Evolutionary conservation across 176 grass and related monocot species (phyloP).

Genomic region (Microstegium vimineum): DNA sequence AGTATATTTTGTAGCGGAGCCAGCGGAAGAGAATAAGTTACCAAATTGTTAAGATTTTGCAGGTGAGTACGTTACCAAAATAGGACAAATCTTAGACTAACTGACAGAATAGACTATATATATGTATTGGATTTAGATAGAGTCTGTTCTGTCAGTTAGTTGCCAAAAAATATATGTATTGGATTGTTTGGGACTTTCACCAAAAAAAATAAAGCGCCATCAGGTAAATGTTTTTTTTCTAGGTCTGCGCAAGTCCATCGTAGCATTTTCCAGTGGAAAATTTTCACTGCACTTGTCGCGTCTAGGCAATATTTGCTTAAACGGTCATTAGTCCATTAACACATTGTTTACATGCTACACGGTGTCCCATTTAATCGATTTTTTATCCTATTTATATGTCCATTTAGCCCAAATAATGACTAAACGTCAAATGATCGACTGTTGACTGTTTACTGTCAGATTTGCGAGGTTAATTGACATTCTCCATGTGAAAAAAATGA

Average conservation of each 20-base stretch:
- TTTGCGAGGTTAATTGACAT: not conserved
- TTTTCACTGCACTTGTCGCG: not conserved
- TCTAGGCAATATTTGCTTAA: not conserved
- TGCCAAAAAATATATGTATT: not conserved
- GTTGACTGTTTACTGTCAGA: not conserved
- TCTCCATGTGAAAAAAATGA: not conserved
- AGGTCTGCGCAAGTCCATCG: too few species aligned
- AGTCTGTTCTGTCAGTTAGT: too few species aligned
- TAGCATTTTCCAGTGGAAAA: not conserved
- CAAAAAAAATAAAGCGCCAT: not conserved
- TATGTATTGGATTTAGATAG: too few species aligned
- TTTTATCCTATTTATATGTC: not conserved
- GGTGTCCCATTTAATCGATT: not conserved
- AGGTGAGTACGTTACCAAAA: not conserved
- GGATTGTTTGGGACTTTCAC: not conserved
- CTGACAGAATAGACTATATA: not conserved
- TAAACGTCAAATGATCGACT: too few species aligned
- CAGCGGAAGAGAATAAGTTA: not conserved
- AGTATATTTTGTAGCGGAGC: not conserved
- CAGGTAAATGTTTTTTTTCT: not conserved
- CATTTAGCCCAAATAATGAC: too few species aligned
- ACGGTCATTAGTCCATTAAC: not conserved
- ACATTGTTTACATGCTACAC: not conserved
- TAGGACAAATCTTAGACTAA: not conserved
- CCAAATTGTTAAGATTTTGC: not conserved